A percentile compares a stretch with the other conserved stretches of the same genome.
These are phyloP conservation scores for Schizosaccharomyces pombe DNA, from an alignment of 805 yeast species.

Conservation along the genomic window ASM294v3 CU329670.1:1544001-1544500, in stretches of 20 bases:
- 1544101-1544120: slow-evolving; percentile 97
- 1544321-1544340: slow-evolving; percentile 3
- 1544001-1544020: slow-evolving; percentile 75
- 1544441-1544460: slow-evolving; percentile 14
- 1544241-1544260: slow-evolving; percentile 89
- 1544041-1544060: slow-evolving; percentile 93
- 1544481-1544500: slow-evolving; percentile 8
- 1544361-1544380: slow-evolving; percentile 1
- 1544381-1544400: slow-evolving; percentile 2
- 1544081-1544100: slow-evolving; percentile 94
- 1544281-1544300: slow-evolving; percentile 10
- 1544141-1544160: slow-evolving; percentile 80
- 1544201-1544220: slow-evolving; percentile 91
- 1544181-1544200: slow-evolving; percentile 94
- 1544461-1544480: slow-evolving; percentile 13
- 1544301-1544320: slow-evolving; percentile 35
- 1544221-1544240: slow-evolving; percentile 93
- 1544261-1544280: slow-evolving; percentile 21
- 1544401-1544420: slow-evolving; percentile 2
- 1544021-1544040: slow-evolving; percentile 84
- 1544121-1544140: slow-evolving; percentile 96
- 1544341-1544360: slow-evolving; percentile 4
- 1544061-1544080: slow-evolving; percentile 85
- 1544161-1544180: slow-evolving; percentile 97
- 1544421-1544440: slow-evolving; percentile 9